Percentiles rank a stretch among this genome's conserved stretches.
These are phyloP conservation scores for Ammopiptanthus mongolicus DNA, from an alignment of 306 rosid genomes.

Conservation along the genomic window DNA sequence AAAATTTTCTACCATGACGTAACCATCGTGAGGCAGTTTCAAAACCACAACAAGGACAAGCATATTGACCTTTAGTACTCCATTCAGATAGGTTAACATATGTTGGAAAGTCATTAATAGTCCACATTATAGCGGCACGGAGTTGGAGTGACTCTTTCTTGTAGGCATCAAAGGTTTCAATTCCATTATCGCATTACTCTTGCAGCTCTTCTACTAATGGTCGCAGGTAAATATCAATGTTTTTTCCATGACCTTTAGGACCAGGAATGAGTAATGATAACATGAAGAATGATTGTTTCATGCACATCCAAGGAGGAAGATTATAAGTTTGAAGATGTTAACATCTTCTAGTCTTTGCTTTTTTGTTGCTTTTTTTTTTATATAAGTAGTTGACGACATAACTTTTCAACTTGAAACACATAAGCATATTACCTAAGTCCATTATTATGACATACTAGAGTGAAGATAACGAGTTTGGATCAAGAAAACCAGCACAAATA, in stretches of 20 bases:
- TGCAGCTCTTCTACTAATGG: not conserved
- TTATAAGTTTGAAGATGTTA: not conserved
- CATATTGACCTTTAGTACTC: not conserved
- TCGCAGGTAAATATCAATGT: no score
- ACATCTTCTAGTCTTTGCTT: not conserved
- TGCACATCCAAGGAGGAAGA: not conserved
- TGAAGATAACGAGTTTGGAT: not conserved
- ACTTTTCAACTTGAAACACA: not conserved
- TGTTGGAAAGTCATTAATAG: no score
- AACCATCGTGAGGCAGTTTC: not conserved
- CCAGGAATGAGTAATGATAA: not conserved
- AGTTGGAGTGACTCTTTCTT: not conserved
- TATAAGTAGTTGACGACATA: not conserved
- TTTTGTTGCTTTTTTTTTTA: not conserved
- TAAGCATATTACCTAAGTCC: slow-evolving; percentile 15
- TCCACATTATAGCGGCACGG: no score
- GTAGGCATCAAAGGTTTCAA: not conserved
- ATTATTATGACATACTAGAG: slow-evolving; percentile 12
- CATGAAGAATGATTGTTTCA: not conserved
- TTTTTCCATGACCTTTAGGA: no score
- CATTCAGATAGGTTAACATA: not conserved
- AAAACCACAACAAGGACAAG: not conserved
- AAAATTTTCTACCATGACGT: no score
- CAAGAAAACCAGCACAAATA: not conserved
- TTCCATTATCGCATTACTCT: not conserved